Percentiles rank a stretch among this genome's conserved stretches.
phyloP scores from a whole-genome alignment of 2,329 filamentous ascomycete genomes.

The Sporothrix brunneoviolacea region DNA sequence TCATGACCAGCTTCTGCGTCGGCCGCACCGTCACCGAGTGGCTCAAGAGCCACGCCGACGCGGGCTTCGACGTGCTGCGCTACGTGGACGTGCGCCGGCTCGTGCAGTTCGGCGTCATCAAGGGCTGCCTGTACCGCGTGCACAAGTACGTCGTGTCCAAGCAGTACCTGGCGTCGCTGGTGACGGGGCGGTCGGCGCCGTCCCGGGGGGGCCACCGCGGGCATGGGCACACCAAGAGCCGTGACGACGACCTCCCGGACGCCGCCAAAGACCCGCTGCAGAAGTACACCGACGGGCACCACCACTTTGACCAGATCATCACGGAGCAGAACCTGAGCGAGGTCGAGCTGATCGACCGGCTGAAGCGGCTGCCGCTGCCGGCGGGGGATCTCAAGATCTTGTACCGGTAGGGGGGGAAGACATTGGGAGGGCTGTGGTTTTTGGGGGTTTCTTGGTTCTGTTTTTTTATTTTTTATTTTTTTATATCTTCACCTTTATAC shows the following conservation, averaged over 20 bases:
- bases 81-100: conserved; percentile 84
- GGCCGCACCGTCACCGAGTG: conserved; percentile 82
- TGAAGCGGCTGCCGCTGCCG: conserved; percentile 51
- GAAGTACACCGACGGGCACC: conserved; percentile 65
- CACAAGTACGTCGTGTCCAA: conserved; percentile 81
- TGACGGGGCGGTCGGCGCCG: conserved; percentile 44
- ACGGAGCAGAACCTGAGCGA: conserved; percentile 67
- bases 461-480: background rate
- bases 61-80: conserved; percentile 57
- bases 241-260: background rate
- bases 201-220: conserved; percentile 11
- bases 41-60: conserved; percentile 67
- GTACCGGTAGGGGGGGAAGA: conserved; percentile 34
- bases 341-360: conserved; percentile 60
- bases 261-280: conserved; percentile 47
- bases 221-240: background rate
- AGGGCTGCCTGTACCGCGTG: conserved; percentile 85
- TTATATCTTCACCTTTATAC: no score
- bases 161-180: conserved; percentile 51
- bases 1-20: conserved; percentile 80
- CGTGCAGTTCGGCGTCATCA: conserved; percentile 93
- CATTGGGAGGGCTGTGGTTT: background rate
- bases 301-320: conserved; percentile 77
- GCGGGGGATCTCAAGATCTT: conserved; percentile 48
- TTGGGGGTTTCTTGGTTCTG: background rate